phyloP scores from a whole-genome alignment of 176 grass and related monocot species.

The Carex littledalei region DNA sequence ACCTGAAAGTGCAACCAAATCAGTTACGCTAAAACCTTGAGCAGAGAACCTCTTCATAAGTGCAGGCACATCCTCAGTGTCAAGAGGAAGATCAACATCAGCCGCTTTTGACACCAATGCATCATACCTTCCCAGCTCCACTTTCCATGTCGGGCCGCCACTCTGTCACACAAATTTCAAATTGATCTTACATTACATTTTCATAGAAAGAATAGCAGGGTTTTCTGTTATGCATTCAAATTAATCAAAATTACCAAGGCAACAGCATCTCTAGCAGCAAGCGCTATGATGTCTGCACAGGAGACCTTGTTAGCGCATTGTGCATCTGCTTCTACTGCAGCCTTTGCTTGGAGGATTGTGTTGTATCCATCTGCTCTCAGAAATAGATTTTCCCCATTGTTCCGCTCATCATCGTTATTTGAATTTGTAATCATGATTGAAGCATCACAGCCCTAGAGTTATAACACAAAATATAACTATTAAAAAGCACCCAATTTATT shows the following conservation, averaged over 20 bases:
- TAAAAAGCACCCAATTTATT: neutral
- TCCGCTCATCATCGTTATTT: constrained; percentile 45
- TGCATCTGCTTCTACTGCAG: constrained; percentile 50
- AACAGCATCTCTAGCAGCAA: constrained; percentile 59
- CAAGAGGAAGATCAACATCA: constrained; percentile 38
- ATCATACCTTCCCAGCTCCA: constrained; percentile 64
- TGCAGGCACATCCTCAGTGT: constrained; percentile 31
- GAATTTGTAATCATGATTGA: constrained; percentile 41
- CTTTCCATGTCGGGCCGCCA: constrained; percentile 54
- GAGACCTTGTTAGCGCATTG: constrained; percentile 51
- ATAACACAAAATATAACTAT: neutral
- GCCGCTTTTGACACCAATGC: constrained; percentile 40
- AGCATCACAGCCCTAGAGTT: constrained; percentile 47
- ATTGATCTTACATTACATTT: constrained; percentile 2
- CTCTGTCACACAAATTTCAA: constrained; percentile 6
- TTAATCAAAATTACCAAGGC: constrained; percentile 23
- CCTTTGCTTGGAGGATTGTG: constrained; percentile 41
- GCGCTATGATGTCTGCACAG: constrained; percentile 54
- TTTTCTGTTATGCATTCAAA: neutral
- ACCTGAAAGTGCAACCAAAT: constrained; percentile 83
- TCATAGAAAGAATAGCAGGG: neutral
- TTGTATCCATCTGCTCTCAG: constrained; percentile 56
- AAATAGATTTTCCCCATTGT: constrained; percentile 38
- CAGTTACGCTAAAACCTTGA: constrained; percentile 40
- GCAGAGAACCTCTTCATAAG: constrained; percentile 42